Evolutionary conservation across 2,329 filamentous ascomycete genomes (phyloP).

Genomic region (Botrytis squamosa): DNA sequence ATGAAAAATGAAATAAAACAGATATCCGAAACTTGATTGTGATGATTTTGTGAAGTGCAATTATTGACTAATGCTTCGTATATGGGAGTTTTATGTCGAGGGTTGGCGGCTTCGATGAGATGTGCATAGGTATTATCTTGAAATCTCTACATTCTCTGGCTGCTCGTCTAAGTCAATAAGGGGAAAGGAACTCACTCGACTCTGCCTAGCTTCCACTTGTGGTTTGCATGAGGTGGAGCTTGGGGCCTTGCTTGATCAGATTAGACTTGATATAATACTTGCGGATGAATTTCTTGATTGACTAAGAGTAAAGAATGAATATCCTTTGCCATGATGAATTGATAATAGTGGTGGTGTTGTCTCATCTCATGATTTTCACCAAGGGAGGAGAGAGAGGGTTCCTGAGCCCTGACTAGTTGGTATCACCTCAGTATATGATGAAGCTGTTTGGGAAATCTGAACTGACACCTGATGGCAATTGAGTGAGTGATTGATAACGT

Average conservation of each 20-base stretch:
- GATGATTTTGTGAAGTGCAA: not conserved
- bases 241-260: not conserved
- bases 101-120: not conserved
- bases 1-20: constrained; percentile 5
- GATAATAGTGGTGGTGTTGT: not conserved
- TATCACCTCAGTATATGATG: not conserved
- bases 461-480: not conserved
- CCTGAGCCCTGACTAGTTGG: not conserved
- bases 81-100: not conserved
- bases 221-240: not conserved
- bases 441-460: not conserved
- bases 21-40: not conserved
- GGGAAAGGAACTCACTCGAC: not conserved
- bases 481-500: not conserved
- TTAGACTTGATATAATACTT: not conserved
- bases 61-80: not conserved
- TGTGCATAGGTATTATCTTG: not conserved
- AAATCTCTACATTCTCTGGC: not conserved
- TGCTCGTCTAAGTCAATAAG: not conserved
- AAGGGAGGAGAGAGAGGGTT: not conserved
- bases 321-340: not conserved
- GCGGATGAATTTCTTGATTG: not conserved
- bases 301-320: not conserved
- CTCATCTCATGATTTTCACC: not conserved
- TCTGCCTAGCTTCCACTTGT: not conserved